These are phyloP conservation scores for Scheffersomyces lignicola DNA, from an alignment of 1,139 yeast species.

Conservation along the genomic window DNA sequence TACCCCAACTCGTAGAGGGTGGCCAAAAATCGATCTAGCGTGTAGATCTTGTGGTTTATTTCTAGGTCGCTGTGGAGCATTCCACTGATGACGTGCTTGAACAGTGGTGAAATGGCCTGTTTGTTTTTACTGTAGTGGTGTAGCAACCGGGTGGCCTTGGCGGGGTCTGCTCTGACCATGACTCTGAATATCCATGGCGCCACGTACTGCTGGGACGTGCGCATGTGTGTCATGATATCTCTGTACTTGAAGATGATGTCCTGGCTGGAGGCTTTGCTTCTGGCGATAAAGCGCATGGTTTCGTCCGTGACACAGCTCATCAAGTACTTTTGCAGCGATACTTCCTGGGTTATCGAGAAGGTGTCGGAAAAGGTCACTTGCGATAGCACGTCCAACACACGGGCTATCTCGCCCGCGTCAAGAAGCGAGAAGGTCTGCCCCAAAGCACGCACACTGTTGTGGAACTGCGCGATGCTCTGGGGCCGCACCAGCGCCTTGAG, in stretches of 20 bases:
- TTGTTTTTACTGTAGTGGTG: slow-evolving; percentile 19
- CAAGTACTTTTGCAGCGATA: slow-evolving; percentile 8
- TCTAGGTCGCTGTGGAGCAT: slow-evolving; percentile 20
- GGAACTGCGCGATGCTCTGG: slow-evolving; percentile 22
- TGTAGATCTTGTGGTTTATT: slow-evolving; percentile 17
- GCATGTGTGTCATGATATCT: slow-evolving; percentile 17
- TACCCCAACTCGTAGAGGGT: slow-evolving; percentile 19
- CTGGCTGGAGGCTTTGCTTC: slow-evolving; percentile 9
- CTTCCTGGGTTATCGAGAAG: slow-evolving; percentile 12
- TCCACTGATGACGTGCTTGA: slow-evolving; percentile 27
- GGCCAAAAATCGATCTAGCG: slow-evolving; percentile 21
- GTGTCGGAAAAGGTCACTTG: slow-evolving; percentile 11
- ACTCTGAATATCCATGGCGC: slow-evolving; percentile 18
- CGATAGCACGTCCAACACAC: slow-evolving; percentile 16
- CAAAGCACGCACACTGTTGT: slow-evolving; percentile 26
- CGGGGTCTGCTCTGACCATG: slow-evolving; percentile 27
- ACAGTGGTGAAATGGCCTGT: slow-evolving; percentile 16
- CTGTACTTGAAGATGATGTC: slow-evolving; percentile 16
- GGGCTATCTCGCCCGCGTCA: slow-evolving; percentile 15
- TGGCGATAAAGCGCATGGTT: slow-evolving; percentile 21
- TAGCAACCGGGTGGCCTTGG: slow-evolving; percentile 22
- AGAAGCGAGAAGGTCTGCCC: slow-evolving; percentile 33
- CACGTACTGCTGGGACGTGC: slow-evolving; percentile 15
- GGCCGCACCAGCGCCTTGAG: not conserved
- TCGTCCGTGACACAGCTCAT: slow-evolving; percentile 14